Base-by-base conservation (phyloP, 192 early-diverging fungal genomes). In the Ambispora gerdemannii region DNA sequence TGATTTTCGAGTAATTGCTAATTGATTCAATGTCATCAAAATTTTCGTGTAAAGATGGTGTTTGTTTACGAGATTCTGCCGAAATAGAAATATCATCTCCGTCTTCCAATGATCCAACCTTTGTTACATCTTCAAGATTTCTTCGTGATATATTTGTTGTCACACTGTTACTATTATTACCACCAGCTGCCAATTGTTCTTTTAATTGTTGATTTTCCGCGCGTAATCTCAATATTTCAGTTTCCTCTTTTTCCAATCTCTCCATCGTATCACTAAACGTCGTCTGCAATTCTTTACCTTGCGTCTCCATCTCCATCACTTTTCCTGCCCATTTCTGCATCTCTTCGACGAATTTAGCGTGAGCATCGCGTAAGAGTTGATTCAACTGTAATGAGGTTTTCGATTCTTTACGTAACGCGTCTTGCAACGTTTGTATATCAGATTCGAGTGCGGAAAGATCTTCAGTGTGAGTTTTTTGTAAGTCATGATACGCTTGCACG, bases 201-300 rank as follows among this genome's bases (percentile, higher is more conserved):
- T 38, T 22, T 60, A 70, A 59, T 22, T 17, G 4, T 59, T 70
- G 36, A 49, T 70, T 70, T 32, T 70, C 68, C 31, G 30, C 22
- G 4, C 55, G 47, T 47, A 70, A 49, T 59, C 28, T 56, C 17
- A 20, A 3, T 30, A 70, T 59, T 60, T 70, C 68, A 31, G 24
- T 25, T 30, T 70, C 68, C 7, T 59, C 68, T 17, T 59, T 56
- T 28, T 70, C 68, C 24, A 70, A 43, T 47, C 50, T 38, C 13
- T 43, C 25, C 55, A 58, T 59, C 11, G 68, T 59, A 22, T 70
- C 68, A 22, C 28, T 24, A 59, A 70, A 70, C 11, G 68, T 59
- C 32, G 56, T 31, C 59, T 70, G 68, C 30, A 70, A 49, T 70
- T 70, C 68, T 22, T 43, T 70, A n/a, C 68, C 68, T 70, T 70